These are phyloP conservation scores for Malassezia psittaci DNA, from an alignment of 1,284 basidiomycete genomes.

Conservation along the genomic window DNA sequence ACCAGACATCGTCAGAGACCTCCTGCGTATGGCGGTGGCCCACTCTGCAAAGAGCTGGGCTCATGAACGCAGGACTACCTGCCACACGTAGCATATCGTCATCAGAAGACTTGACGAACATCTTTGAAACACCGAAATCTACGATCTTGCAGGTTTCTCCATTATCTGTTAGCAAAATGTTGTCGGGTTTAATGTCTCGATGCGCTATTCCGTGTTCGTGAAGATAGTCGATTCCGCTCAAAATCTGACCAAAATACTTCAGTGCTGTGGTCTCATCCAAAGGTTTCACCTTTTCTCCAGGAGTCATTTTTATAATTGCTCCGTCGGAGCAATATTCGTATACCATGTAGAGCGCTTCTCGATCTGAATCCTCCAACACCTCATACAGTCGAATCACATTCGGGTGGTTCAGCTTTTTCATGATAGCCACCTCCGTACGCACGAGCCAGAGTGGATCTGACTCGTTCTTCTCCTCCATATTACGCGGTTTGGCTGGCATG, in stretches of 20 bases:
- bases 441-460: constrained; percentile 39
- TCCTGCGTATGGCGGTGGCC: constrained; percentile 47
- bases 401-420: constrained; percentile 47
- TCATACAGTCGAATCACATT: constrained; percentile 53
- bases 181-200: constrained; percentile 54
- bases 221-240: constrained; percentile 53
- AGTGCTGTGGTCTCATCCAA: constrained; percentile 45
- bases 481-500: background rate
- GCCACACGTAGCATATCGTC: constrained; percentile 50
- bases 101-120: constrained; percentile 51
- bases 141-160: constrained; percentile 53
- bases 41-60: constrained; percentile 50
- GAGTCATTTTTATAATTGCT: constrained; percentile 50
- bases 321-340: constrained; percentile 49
- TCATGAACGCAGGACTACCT: constrained; percentile 55
- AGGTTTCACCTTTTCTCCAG: constrained; percentile 34
- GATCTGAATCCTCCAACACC: constrained; percentile 53
- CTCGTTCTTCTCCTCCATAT: background rate
- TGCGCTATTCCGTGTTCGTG: constrained; percentile 54
- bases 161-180: constrained; percentile 53
- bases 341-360: constrained; percentile 53
- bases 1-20: constrained; percentile 54
- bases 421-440: constrained; percentile 39
- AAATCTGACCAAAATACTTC: constrained; percentile 54
- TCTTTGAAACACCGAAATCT: constrained; percentile 56